Conservation (phyloP, 768 basidiomycete genomes). For the Mycena maculata region DNA sequence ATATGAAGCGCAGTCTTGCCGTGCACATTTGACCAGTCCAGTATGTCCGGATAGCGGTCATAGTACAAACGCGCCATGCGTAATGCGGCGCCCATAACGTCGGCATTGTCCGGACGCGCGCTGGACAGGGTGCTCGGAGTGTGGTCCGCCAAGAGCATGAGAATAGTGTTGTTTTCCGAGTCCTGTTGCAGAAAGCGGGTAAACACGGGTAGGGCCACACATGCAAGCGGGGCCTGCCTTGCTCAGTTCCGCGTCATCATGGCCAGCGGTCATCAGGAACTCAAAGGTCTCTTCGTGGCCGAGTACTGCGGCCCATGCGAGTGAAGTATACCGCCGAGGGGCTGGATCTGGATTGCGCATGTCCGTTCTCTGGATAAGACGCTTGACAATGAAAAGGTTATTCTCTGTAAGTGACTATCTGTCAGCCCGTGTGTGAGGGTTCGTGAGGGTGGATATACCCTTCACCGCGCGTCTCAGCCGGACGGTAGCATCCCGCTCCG, state of each 20-base stretch:
- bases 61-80: slow-evolving; percentile 91
- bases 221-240: slow-evolving; percentile 64
- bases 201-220: slow-evolving; percentile 16
- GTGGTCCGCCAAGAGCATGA: slow-evolving; percentile 91
- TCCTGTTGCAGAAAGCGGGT: slow-evolving; percentile 65
- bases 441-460: slow-evolving; percentile 54
- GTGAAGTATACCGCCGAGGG: slow-evolving; percentile 81
- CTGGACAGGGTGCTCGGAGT: slow-evolving; percentile 54
- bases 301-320: slow-evolving; percentile 92
- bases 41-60: slow-evolving; percentile 85
- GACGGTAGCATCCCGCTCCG: slow-evolving; percentile 82
- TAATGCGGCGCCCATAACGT: slow-evolving; percentile 77
- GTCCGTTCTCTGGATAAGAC: slow-evolving; percentile 87
- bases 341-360: slow-evolving; percentile 91
- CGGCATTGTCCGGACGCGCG: slow-evolving; percentile 61
- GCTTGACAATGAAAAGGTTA: slow-evolving; percentile 91
- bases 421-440: slow-evolving; percentile 26
- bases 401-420: slow-evolving; percentile 70
- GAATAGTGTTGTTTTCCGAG: slow-evolving; percentile 90
- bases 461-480: slow-evolving; percentile 85
- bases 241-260: slow-evolving; percentile 94
- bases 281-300: slow-evolving; percentile 95
- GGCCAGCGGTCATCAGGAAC: slow-evolving; percentile 84
- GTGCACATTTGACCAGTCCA: slow-evolving; percentile 93
- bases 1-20: slow-evolving; percentile 93